These are phyloP conservation scores for Coemansia sp. DNA, from an alignment of 192 early-diverging fungal species.

Conservation along the genomic window DNA sequence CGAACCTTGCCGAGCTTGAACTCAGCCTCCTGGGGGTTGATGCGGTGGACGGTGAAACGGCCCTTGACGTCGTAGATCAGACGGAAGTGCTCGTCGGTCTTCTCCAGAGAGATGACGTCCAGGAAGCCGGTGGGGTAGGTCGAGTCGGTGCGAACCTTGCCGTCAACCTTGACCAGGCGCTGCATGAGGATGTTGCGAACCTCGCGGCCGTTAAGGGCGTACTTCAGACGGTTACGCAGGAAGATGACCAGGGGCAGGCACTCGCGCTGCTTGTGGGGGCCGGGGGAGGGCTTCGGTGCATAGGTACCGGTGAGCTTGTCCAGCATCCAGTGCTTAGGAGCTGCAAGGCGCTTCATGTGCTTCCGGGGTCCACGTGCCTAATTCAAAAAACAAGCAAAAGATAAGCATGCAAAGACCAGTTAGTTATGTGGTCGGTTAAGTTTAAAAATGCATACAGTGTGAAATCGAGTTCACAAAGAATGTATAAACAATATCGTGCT, in stretches of 20 bases:
- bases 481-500: too few species aligned
- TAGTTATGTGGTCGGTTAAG: too few species aligned
- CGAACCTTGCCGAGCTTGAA: constrained; percentile 99
- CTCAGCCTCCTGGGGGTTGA: constrained; percentile 96
- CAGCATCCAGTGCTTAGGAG: constrained; percentile 99
- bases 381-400: background rate
- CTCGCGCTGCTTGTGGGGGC: constrained; percentile 99
- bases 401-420: background rate
- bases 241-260: constrained; percentile 97
- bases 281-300: constrained; percentile 93
- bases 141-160: constrained; percentile 94
- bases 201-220: constrained; percentile 97
- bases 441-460: too few species aligned
- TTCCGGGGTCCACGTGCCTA: constrained; percentile 94
- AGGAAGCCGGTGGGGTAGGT: constrained; percentile 98
- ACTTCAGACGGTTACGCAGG: constrained; percentile 99
- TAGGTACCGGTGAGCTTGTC: constrained; percentile 98
- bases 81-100: constrained; percentile 99
- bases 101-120: constrained; percentile 65
- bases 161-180: constrained; percentile 98
- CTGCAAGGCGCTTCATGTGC: constrained; percentile 98
- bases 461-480: too few species aligned
- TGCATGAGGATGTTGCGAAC: constrained; percentile 96
- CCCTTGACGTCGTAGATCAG: constrained; percentile 99
- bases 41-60: constrained; percentile 99